Percentiles rank a stretch among this genome's conserved stretches.
Conservation (phyloP, 768 basidiomycete genomes). For the Boletus huronensis region DNA sequence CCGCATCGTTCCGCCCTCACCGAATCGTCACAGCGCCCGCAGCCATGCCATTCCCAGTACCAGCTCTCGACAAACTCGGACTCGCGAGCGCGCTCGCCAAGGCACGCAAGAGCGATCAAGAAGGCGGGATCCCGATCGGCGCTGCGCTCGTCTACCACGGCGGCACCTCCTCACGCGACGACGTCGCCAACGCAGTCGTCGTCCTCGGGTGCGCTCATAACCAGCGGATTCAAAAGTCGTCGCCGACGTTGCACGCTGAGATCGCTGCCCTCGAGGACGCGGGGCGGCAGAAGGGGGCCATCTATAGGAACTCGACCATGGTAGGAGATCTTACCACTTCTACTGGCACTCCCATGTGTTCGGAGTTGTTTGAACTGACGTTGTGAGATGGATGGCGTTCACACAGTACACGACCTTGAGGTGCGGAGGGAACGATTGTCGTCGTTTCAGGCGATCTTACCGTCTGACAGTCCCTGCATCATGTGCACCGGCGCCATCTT, state of each 20-base stretch:
- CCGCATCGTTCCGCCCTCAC: too few relatives aligned
- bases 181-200: slow-evolving; percentile 6
- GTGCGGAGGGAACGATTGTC: slow-evolving; percentile 7
- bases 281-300: slow-evolving; percentile 42
- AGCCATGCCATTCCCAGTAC: too few relatives aligned
- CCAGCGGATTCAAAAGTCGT: slow-evolving; percentile 41
- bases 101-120: slow-evolving; percentile 43
- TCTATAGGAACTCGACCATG: slow-evolving; percentile 49
- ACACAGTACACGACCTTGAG: slow-evolving; percentile 39
- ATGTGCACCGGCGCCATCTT: slow-evolving; percentile 65
- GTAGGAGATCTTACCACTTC: slow-evolving; percentile 27
- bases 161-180: neutral
- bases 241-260: slow-evolving; percentile 46
- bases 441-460: neutral
- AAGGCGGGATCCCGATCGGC: slow-evolving; percentile 66
- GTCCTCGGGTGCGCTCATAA: slow-evolving; percentile 46
- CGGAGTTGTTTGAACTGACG: neutral
- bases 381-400: neutral
- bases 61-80: slow-evolving; percentile 32
- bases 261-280: slow-evolving; percentile 51
- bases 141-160: slow-evolving; percentile 41
- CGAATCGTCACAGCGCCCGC: too few relatives aligned
- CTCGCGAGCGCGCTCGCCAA: slow-evolving; percentile 36
- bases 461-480: slow-evolving; percentile 44
- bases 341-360: neutral